These are phyloP conservation scores for Leptographium radiaticola DNA, from an alignment of 2,329 filamentous ascomycete species.

Conservation along the genomic window DNA sequence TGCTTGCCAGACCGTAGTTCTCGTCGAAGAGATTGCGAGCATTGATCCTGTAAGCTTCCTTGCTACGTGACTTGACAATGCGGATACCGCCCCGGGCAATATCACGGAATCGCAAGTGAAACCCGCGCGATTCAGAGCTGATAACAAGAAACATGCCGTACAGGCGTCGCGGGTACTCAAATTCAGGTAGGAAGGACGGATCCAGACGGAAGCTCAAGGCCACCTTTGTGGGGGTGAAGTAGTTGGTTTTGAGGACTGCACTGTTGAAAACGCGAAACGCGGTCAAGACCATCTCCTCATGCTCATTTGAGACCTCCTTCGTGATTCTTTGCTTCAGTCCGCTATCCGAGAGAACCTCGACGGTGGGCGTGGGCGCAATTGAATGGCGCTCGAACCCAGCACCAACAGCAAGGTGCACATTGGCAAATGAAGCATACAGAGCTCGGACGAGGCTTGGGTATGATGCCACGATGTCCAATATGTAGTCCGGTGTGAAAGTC, in stretches of 20 bases:
- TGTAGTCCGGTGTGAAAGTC: conserved; percentile 97
- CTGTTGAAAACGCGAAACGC: conserved; percentile 94
- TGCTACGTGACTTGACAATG: conserved; percentile 95
- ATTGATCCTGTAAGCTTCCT: conserved; percentile 93
- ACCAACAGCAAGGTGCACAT: conserved; percentile 55
- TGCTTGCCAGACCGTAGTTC: conserved; percentile 97
- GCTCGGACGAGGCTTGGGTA: conserved; percentile 80
- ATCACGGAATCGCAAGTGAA: conserved; percentile 94
- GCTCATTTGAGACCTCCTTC: conserved; percentile 75
- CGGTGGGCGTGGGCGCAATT: conserved; percentile 41
- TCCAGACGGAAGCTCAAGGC: conserved; percentile 92
- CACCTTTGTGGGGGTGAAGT: conserved; percentile 93
- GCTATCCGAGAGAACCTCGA: conserved; percentile 61
- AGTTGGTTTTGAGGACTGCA: conserved; percentile 92
- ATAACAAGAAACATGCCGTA: conserved; percentile 99
- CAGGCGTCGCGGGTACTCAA: conserved; percentile 85
- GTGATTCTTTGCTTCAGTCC: conserved; percentile 66
- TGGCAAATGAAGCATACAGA: conserved; percentile 85
- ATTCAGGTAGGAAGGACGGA: conserved; percentile 72
- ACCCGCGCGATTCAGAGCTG: conserved; percentile 89
- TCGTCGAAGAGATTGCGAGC: conserved; percentile 94
- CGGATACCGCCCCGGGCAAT: conserved; percentile 95
- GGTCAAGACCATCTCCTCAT: conserved; percentile 96
- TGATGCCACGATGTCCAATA: conserved; percentile 87
- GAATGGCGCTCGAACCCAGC: conserved; percentile 35